Evolutionary conservation across 2,329 filamentous ascomycete genomes (phyloP).

Genomic region (Beauveria australis): DNA sequence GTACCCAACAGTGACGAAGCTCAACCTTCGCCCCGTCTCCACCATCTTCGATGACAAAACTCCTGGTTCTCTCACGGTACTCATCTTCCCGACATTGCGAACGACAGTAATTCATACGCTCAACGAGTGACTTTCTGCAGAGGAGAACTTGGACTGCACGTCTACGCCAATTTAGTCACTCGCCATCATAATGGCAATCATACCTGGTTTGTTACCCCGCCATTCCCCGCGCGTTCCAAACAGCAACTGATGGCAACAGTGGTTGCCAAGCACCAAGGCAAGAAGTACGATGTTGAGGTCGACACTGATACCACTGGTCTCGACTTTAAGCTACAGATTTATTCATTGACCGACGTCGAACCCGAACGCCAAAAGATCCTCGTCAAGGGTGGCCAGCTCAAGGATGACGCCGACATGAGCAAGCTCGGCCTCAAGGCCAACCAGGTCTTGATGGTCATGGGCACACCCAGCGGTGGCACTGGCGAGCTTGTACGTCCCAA

Average conservation of each 20-base stretch:
- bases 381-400: conserved; percentile 88
- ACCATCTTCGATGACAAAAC: conserved; percentile 10
- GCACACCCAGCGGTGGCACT: conserved; percentile 65
- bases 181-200: conserved; percentile 47
- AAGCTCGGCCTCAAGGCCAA: conserved; percentile 78
- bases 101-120: neutral
- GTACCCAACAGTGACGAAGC: conserved; percentile 28
- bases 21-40: conserved; percentile 12
- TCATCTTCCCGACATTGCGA: neutral
- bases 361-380: conserved; percentile 94
- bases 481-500: conserved; percentile 61
- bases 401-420: conserved; percentile 84
- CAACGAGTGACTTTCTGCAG: neutral
- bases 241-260: conserved; percentile 42
- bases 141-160: neutral
- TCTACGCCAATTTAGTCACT: conserved; percentile 1
- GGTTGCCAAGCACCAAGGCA: conserved; percentile 89
- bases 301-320: conserved; percentile 79
- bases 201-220: conserved; percentile 39
- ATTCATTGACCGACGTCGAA: conserved; percentile 90
- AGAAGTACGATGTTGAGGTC: conserved; percentile 89
- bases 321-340: conserved; percentile 92
- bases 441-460: conserved; percentile 93
- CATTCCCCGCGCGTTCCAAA: conserved; percentile 5
- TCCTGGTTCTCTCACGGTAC: neutral